A percentile compares a stretch with the other conserved stretches of the same genome.
phyloP scores from a whole-genome alignment of 2,329 filamentous ascomycete species.

The Clathrospora elynae region DNA sequence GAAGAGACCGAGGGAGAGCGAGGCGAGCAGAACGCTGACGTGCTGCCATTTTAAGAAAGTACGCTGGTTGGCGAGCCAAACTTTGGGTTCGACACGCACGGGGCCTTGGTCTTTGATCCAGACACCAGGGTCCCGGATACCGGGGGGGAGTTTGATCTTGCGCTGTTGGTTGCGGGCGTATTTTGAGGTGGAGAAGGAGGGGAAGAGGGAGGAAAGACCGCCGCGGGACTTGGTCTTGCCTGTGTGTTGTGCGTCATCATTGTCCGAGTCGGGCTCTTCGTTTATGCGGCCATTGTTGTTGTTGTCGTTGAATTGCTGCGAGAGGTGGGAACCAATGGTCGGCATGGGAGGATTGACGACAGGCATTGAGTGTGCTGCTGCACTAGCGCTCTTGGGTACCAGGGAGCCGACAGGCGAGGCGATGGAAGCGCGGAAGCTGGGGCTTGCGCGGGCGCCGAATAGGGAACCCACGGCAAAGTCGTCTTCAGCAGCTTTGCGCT shows the following conservation, averaged over 20 bases:
- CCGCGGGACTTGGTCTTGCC: constrained; percentile 52
- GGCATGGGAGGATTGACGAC: constrained; percentile 22
- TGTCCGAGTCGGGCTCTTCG: constrained; percentile 56
- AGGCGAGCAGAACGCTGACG: constrained; percentile 84
- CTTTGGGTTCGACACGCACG: constrained; percentile 92
- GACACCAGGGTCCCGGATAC: constrained; percentile 79
- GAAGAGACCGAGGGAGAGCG: constrained; percentile 81
- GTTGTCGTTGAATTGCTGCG: constrained; percentile 10
- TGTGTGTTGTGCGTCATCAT: constrained; percentile 51
- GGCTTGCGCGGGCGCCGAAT: constrained; percentile 60
- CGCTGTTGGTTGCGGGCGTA: constrained; percentile 58
- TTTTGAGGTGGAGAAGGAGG: constrained; percentile 79
- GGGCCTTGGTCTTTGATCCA: constrained; percentile 96
- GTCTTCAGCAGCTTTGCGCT: constrained; percentile 80
- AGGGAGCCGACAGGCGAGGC: constrained; percentile 73
- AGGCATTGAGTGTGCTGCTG: constrained; percentile 29
- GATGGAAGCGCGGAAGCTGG: constrained; percentile 58
- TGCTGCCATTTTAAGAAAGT: constrained; percentile 99
- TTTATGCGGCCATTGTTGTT: constrained; percentile 46
- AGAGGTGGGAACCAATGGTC: constrained; percentile 24
- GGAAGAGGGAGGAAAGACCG: constrained; percentile 73
- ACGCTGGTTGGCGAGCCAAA: constrained; percentile 97
- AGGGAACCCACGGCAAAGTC: constrained; percentile 89
- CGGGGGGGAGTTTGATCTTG: constrained; percentile 72
- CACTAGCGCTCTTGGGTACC: no score